Conservation (phyloP, 768 basidiomycete genomes). For the Psilocybe sp. region DNA sequence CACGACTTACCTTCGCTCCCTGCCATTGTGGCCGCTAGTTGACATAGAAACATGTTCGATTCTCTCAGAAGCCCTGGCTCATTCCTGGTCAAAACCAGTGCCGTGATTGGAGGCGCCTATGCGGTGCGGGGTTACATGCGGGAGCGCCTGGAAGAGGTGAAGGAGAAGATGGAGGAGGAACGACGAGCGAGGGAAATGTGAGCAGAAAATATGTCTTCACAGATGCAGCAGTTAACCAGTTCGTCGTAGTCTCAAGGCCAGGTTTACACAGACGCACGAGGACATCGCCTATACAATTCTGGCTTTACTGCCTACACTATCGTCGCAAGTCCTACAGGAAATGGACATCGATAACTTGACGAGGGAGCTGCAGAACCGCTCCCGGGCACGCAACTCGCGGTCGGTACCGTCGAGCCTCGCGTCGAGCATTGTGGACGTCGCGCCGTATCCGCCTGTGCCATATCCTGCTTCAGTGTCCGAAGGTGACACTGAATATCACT, state of each 20-base stretch:
- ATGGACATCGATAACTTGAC: slow-evolving; percentile 80
- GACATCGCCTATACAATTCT: slow-evolving; percentile 76
- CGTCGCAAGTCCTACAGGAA: slow-evolving; percentile 58
- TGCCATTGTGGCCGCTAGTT: no score
- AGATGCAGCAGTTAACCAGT: not conserved
- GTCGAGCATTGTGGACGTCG: slow-evolving; percentile 18
- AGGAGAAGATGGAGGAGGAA: slow-evolving; percentile 58
- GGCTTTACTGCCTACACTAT: slow-evolving; percentile 65
- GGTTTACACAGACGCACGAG: slow-evolving; percentile 76
- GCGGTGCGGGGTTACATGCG: slow-evolving; percentile 57
- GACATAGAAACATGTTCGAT: not conserved
- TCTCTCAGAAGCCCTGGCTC: not conserved
- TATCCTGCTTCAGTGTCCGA: slow-evolving; percentile 10
- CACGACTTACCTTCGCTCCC: no score
- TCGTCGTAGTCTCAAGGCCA: slow-evolving; percentile 53
- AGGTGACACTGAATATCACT: slow-evolving; percentile 1
- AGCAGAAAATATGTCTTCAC: slow-evolving; percentile 25
- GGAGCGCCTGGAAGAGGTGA: slow-evolving; percentile 63
- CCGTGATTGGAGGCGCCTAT: slow-evolving; percentile 61
- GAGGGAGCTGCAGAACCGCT: slow-evolving; percentile 41
- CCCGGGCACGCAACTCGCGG: slow-evolving; percentile 16
- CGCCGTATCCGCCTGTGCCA: slow-evolving; percentile 9
- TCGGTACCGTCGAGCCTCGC: slow-evolving; percentile 19
- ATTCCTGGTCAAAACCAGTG: slow-evolving; percentile 45
- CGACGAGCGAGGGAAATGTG: slow-evolving; percentile 67